A percentile compares a stretch with the other conserved stretches of the same genome.
phyloP scores from a whole-genome alignment of 768 basidiomycete genomes.

The Multifurca ochricompacta region DNA sequence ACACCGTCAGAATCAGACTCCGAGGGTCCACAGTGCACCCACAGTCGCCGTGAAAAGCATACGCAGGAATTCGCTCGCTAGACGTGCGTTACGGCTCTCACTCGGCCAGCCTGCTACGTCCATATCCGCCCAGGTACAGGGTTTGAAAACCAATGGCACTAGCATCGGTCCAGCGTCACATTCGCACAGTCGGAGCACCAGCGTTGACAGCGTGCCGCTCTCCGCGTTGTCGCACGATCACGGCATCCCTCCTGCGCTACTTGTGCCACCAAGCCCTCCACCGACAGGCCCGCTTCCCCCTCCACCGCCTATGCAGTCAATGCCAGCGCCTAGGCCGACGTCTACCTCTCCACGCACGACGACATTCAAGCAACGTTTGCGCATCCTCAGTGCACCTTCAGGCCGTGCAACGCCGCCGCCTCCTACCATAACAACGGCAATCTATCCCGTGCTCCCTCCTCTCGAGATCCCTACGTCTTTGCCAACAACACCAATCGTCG shows the following conservation, averaged over 20 bases:
- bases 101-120: constrained; percentile 57
- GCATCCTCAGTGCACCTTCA: constrained; percentile 49
- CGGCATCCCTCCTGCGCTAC: constrained; percentile 37
- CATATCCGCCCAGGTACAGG: constrained; percentile 41
- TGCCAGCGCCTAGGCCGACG: constrained; percentile 19
- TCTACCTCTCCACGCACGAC: constrained; percentile 16
- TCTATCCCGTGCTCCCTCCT: constrained; percentile 11
- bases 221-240: constrained; percentile 35
- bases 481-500: constrained; percentile 52
- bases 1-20: constrained; percentile 38
- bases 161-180: constrained; percentile 37
- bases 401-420: constrained; percentile 25
- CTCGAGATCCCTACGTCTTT: constrained; percentile 24
- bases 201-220: constrained; percentile 21
- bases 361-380: constrained; percentile 50
- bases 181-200: constrained; percentile 24
- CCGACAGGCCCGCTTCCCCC: constrained; percentile 39
- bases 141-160: background rate
- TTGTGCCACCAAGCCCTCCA: constrained; percentile 34
- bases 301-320: constrained; percentile 21
- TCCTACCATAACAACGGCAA: constrained; percentile 24
- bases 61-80: constrained; percentile 46
- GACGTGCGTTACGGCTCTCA: constrained; percentile 40
- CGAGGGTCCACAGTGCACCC: constrained; percentile 23
- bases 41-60: constrained; percentile 28